Conservation (phyloP, 345 rosid genomes). For the Laguncularia racemosa region DNA sequence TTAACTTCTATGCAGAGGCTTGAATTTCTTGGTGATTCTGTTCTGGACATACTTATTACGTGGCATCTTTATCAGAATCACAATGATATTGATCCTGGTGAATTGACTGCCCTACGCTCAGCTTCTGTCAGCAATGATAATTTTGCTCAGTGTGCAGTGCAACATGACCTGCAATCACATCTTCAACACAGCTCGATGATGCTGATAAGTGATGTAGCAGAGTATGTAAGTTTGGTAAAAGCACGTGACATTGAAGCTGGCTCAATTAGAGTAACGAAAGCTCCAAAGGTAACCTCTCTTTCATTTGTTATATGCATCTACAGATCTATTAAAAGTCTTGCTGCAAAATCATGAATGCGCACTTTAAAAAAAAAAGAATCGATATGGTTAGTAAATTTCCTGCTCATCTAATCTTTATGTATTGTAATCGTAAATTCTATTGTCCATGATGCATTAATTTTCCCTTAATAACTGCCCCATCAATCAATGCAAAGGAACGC, state of each 20-base stretch:
- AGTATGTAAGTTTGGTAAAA: constrained; percentile 39
- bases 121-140: constrained; percentile 78
- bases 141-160: constrained; percentile 76
- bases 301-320: not conserved
- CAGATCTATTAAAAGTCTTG: too few species aligned
- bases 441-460: too few species aligned
- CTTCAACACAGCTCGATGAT: constrained; percentile 46
- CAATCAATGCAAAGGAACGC: too few species aligned
- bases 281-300: constrained; percentile 59
- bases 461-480: too few species aligned
- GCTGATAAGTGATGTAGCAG: constrained; percentile 49
- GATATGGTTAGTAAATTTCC: too few species aligned
- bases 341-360: too few species aligned
- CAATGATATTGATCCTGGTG: constrained; percentile 63
- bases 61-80: constrained; percentile 64
- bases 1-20: constrained; percentile 52
- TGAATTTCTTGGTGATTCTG: constrained; percentile 93
- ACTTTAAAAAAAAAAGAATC: too few species aligned
- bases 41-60: constrained; percentile 78
- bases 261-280: constrained; percentile 33
- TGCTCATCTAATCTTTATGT: too few species aligned
- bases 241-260: constrained; percentile 27
- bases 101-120: constrained; percentile 82
- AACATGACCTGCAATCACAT: constrained; percentile 41
- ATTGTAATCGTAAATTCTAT: too few species aligned